Conservation (phyloP, 495 filamentous ascomycete genomes). For the Penicillium egyptiacum region DNA sequence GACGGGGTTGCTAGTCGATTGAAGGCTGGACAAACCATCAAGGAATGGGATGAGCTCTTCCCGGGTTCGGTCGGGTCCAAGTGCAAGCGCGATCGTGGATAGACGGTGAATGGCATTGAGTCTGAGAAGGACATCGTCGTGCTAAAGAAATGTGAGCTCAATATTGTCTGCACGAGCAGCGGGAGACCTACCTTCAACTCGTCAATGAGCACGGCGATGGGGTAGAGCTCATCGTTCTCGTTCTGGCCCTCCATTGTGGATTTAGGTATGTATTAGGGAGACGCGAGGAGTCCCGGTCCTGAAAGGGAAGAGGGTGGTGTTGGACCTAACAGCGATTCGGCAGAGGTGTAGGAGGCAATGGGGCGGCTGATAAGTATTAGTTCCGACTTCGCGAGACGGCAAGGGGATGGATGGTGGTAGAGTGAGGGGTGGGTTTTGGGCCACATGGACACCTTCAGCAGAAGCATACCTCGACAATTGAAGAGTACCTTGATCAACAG, state of each 20-base stretch:
- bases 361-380: conserved; percentile 15
- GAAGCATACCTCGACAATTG: conserved; percentile 36
- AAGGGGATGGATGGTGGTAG: conserved; percentile 30
- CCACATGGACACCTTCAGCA: conserved; percentile 37
- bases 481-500: neutral
- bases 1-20: conserved; percentile 18
- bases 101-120: conserved; percentile 98
- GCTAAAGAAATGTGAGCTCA: conserved; percentile 54
- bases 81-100: conserved; percentile 92
- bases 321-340: conserved; percentile 29
- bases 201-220: conserved; percentile 98
- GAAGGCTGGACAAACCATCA: conserved; percentile 66
- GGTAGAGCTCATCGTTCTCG: conserved; percentile 95
- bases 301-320: conserved; percentile 24
- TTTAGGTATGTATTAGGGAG: conserved; percentile 28
- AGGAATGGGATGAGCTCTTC: conserved; percentile 98
- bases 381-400: conserved; percentile 16
- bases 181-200: conserved; percentile 79
- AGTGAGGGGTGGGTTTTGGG: conserved; percentile 49
- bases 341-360: conserved; percentile 6
- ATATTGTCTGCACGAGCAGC: conserved; percentile 11
- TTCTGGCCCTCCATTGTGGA: conserved; percentile 66
- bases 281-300: conserved; percentile 40
- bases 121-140: conserved; percentile 96
- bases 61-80: conserved; percentile 91